phyloP scores from a whole-genome alignment of 768 basidiomycete genomes.

The Daedaleopsis sinensis region DNA sequence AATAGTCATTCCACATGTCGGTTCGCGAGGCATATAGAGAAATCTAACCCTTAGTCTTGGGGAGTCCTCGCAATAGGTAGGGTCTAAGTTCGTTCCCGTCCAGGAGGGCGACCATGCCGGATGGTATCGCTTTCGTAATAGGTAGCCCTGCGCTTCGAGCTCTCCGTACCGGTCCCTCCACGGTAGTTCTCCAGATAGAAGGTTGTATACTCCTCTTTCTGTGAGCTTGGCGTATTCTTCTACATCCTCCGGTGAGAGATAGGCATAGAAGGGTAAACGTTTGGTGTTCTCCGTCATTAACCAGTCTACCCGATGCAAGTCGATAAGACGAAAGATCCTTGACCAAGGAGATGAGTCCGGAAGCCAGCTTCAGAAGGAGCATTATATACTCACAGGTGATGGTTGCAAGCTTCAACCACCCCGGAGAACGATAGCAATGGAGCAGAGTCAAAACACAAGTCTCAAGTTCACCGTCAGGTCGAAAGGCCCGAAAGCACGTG shows the following conservation, averaged over 20 bases:
- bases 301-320: too few species aligned
- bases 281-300: neutral
- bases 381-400: too few species aligned
- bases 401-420: too few species aligned
- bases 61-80: conserved; percentile 19
- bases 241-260: neutral
- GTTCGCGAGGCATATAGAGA: too few species aligned
- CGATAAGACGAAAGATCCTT: too few species aligned
- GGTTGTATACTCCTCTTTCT: neutral
- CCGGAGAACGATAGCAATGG: too few species aligned
- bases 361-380: too few species aligned
- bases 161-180: conserved; percentile 19
- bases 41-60: conserved; percentile 3
- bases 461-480: too few species aligned
- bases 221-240: neutral
- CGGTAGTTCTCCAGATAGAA: neutral
- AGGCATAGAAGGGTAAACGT: neutral
- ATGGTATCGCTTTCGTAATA: conserved; percentile 21
- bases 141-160: conserved; percentile 18
- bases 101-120: conserved; percentile 17
- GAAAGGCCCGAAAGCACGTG: too few species aligned
- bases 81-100: conserved; percentile 14
- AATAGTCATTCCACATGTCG: neutral
- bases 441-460: too few species aligned
- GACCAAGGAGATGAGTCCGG: too few species aligned